Conservation (phyloP, 208 protist species). For the Leishmania turanica region DNA sequence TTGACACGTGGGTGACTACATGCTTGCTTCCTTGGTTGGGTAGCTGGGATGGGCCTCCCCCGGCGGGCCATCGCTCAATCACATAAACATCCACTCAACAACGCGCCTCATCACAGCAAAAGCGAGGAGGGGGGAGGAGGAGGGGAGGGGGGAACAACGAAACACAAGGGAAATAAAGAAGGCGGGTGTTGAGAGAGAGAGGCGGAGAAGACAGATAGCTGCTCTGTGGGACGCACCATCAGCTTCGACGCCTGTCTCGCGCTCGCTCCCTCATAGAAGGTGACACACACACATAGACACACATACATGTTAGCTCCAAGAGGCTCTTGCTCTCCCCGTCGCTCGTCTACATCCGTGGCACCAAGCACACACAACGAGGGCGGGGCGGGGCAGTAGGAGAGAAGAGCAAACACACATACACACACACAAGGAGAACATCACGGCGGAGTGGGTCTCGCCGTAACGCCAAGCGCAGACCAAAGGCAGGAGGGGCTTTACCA, state of each 20-base stretch:
- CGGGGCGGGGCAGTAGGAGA: background rate
- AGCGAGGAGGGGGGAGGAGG: background rate
- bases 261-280: background rate
- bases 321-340: background rate
- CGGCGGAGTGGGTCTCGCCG: background rate
- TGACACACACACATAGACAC: background rate
- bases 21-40: background rate
- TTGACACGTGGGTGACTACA: background rate
- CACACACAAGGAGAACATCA: background rate
- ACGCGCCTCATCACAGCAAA: background rate
- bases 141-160: background rate
- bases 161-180: background rate
- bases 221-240: background rate
- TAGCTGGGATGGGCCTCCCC: background rate
- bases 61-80: background rate
- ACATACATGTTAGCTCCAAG: background rate
- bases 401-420: background rate
- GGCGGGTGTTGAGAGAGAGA: background rate
- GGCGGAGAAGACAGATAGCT: background rate
- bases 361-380: background rate
- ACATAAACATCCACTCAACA: background rate
- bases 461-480: background rate
- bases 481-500: background rate
- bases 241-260: background rate
- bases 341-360: constrained; percentile 1